Conservation (phyloP, 2,329 filamentous ascomycete species). For the Balansia obtecta region DNA sequence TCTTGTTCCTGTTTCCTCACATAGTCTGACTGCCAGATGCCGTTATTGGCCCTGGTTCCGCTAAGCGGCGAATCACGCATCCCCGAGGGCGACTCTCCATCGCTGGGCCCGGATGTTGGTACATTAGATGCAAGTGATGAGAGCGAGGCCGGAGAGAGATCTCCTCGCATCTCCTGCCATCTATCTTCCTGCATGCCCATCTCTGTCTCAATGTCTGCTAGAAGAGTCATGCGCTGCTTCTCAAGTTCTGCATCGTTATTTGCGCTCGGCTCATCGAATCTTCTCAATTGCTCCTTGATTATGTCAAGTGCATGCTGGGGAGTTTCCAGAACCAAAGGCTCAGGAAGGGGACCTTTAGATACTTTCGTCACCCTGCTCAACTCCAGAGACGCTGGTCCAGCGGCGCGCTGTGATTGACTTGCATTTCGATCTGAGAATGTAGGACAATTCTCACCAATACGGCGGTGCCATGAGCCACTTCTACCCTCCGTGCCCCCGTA, state of each 20-base stretch:
- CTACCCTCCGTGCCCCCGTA: slow-evolving; percentile 8
- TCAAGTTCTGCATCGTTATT: slow-evolving; percentile 24
- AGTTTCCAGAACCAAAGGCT: slow-evolving; percentile 41
- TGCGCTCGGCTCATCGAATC: slow-evolving; percentile 29
- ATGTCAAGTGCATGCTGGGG: slow-evolving; percentile 34
- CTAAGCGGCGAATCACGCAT: not conserved
- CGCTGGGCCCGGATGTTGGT: slow-evolving; percentile 1
- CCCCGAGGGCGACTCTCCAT: not conserved
- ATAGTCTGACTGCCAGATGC: not conserved
- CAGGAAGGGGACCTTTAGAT: slow-evolving; percentile 31
- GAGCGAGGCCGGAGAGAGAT: slow-evolving; percentile 37
- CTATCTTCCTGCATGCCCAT: slow-evolving; percentile 47
- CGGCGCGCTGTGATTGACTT: slow-evolving; percentile 35
- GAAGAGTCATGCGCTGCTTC: slow-evolving; percentile 32
- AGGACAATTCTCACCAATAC: slow-evolving; percentile 45
- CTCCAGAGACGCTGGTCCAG: slow-evolving; percentile 43
- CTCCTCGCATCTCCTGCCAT: slow-evolving; percentile 46
- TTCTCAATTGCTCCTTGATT: slow-evolving; percentile 40
- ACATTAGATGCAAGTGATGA: slow-evolving; percentile 29
- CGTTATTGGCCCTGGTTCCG: not conserved
- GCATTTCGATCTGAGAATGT: slow-evolving; percentile 43
- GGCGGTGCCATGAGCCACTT: slow-evolving; percentile 35
- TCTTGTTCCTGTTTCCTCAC: not conserved
- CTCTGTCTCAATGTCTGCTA: slow-evolving; percentile 49
- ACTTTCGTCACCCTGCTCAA: slow-evolving; percentile 31